Conservation (phyloP, 2,329 filamentous ascomycete genomes). For the Kalaharituber pfeilii region DNA sequence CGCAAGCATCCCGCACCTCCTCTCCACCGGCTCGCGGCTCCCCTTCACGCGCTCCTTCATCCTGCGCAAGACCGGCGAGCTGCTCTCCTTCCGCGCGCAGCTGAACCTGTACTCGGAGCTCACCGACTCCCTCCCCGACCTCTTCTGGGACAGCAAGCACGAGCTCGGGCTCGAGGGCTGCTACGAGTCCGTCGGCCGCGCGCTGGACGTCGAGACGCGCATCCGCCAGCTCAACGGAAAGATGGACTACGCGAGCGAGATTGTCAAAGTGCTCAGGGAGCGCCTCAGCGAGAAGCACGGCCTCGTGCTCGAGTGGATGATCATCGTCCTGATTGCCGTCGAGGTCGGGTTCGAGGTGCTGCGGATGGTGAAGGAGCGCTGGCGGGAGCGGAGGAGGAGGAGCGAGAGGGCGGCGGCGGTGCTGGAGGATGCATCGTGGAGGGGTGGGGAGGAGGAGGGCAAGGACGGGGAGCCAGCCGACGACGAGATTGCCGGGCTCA, state of each 20-base stretch:
- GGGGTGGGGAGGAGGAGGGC: slow-evolving; percentile 18
- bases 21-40: slow-evolving; percentile 28
- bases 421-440: slow-evolving; percentile 10
- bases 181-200: slow-evolving; percentile 81
- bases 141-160: slow-evolving; percentile 87
- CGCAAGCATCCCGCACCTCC: slow-evolving; percentile 39
- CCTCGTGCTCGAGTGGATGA: slow-evolving; percentile 79
- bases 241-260: slow-evolving; percentile 95
- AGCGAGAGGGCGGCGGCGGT: slow-evolving; percentile 11
- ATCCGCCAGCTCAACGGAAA: slow-evolving; percentile 90
- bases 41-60: slow-evolving; percentile 51
- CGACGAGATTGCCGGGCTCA: neutral
- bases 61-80: slow-evolving; percentile 79
- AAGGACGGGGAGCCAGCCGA: slow-evolving; percentile 8
- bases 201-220: slow-evolving; percentile 75
- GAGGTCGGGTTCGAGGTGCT: slow-evolving; percentile 80
- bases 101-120: slow-evolving; percentile 94
- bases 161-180: slow-evolving; percentile 85
- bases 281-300: slow-evolving; percentile 81
- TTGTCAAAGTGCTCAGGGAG: slow-evolving; percentile 73
- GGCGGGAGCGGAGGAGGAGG: slow-evolving; percentile 26
- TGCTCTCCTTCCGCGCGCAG: slow-evolving; percentile 74
- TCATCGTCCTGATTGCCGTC: slow-evolving; percentile 81
- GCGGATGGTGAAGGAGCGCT: slow-evolving; percentile 48
- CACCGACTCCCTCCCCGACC: slow-evolving; percentile 82